phyloP scores from a whole-genome alignment of 2,329 filamentous ascomycete genomes.

The Colletotrichum cereale region DNA sequence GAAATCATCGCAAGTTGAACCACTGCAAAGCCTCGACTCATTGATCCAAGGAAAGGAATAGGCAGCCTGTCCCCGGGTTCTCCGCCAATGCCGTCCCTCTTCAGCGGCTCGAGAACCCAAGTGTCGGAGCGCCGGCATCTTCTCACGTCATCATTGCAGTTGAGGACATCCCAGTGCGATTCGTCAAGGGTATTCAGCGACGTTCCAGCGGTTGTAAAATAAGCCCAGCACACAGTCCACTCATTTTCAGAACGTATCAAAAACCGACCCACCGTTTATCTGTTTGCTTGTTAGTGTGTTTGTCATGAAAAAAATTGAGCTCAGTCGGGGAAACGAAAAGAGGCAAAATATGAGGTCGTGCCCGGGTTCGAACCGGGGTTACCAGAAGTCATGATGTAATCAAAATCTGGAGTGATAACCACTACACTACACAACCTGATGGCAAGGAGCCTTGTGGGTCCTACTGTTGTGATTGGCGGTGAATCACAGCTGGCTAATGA shows the following conservation, averaged over 20 bases:
- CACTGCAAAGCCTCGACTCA: background rate
- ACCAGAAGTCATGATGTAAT: conserved; percentile 20
- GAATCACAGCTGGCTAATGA: rapidly evolving
- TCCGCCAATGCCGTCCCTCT: too few species aligned
- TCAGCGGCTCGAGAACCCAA: too few species aligned
- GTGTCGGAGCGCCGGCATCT: too few species aligned
- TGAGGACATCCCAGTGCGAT: too few species aligned
- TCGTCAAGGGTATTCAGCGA: background rate
- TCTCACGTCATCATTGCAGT: too few species aligned
- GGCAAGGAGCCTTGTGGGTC: background rate
- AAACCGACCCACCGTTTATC: background rate
- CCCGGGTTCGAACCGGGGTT: conserved; percentile 41
- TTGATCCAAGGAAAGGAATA: background rate
- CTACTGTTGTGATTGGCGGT: conserved; percentile 10
- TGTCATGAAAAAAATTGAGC: too few species aligned
- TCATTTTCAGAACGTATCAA: background rate
- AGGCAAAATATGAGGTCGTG: conserved; percentile 17
- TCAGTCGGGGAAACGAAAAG: too few species aligned
- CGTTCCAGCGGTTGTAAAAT: too few species aligned
- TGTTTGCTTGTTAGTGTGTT: too few species aligned
- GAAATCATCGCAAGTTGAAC: background rate
- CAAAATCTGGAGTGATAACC: conserved; percentile 41
- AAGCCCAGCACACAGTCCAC: background rate
- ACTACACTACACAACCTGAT: conserved; percentile 38
- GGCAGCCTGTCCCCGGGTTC: too few species aligned